Conservation (phyloP, 2,329 filamentous ascomycete species). For the Elsinoe perseae region DNA sequence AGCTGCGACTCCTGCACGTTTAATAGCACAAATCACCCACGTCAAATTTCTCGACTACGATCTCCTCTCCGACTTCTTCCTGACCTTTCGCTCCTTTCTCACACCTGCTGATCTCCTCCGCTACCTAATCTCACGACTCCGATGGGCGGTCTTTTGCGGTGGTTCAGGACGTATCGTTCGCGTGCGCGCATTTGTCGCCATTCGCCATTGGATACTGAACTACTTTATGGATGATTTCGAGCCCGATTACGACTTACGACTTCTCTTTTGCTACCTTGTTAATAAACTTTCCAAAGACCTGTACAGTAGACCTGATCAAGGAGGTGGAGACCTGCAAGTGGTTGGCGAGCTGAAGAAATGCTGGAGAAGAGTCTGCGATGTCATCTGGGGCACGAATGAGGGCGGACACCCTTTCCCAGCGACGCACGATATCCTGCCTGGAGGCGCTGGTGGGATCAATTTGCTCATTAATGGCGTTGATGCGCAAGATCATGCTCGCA, state of each 20-base stretch:
- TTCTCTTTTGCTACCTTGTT: constrained; percentile 70
- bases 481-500: not conserved
- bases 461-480: constrained; percentile 32
- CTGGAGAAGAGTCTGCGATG: constrained; percentile 82
- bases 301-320: constrained; percentile 43
- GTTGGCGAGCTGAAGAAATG: constrained; percentile 92
- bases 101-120: constrained; percentile 67
- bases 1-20: constrained; percentile 80
- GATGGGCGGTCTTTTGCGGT: constrained; percentile 76
- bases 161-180: constrained; percentile 89
- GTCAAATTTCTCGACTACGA: constrained; percentile 95
- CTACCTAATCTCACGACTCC: constrained; percentile 74
- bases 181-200: constrained; percentile 87
- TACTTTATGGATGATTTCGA: constrained; percentile 96
- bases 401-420: constrained; percentile 34
- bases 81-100: constrained; percentile 86
- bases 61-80: constrained; percentile 92
- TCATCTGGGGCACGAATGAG: constrained; percentile 77
- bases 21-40: constrained; percentile 94
- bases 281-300: constrained; percentile 55
- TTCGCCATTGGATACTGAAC: constrained; percentile 95
- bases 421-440: constrained; percentile 59
- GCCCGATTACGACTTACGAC: constrained; percentile 62
- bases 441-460: constrained; percentile 45
- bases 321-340: constrained; percentile 69